Evolutionary conservation across 2,329 filamentous ascomycete species (phyloP), one percentile per base, ranked within the genome.

Genomic region (Curvularia sp.): DNA sequence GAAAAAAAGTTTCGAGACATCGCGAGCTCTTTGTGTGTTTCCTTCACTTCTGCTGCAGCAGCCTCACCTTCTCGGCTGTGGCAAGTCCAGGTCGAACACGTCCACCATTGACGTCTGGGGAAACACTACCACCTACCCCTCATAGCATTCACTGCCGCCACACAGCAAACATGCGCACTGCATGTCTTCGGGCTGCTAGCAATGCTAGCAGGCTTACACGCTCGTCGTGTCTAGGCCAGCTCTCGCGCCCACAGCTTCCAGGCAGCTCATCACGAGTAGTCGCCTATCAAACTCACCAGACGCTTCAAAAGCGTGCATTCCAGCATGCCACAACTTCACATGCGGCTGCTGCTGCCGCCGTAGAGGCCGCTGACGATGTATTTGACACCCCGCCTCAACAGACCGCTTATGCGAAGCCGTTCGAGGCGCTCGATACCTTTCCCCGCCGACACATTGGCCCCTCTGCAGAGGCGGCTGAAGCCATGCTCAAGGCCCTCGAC

Each of bases 361-460:
- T 66, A 21, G 70, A 68, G 47, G 46, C 70, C 39, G 66, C 69
- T 28, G 69, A 71, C 12, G 72, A 77, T 63, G 65, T 72, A 25
- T 66, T 75, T 36, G 71, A 75, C 54, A 68, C 67, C 19, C 62
- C 66, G 36, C 53, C 69, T 23, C 62, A 64, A 43, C 63, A 64
- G 52, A 59, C 63, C 21, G 60, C 61, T 25, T 49, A 57, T 12
- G 57, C 65, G 36, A 60, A 51, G 43, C 68, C 73, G 8, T 81
- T 81, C 71, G 76, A 75, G 38, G 76, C 77, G 36, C 80, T 86
- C 56, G 86, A 89, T 72, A 86, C 86, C 39, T 96, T 97, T 72
- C 83, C 90, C 54, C 85, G 89, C 57, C 87, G 94, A 48, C 94
- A 97, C 79, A 96, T 97, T 79, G 93, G 93, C 1, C 93, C 93